Percentiles rank a stretch among this genome's conserved stretches.
Evolutionary conservation across 257 asterid species (phyloP).

Genomic region (Knoxia roxburghii): DNA sequence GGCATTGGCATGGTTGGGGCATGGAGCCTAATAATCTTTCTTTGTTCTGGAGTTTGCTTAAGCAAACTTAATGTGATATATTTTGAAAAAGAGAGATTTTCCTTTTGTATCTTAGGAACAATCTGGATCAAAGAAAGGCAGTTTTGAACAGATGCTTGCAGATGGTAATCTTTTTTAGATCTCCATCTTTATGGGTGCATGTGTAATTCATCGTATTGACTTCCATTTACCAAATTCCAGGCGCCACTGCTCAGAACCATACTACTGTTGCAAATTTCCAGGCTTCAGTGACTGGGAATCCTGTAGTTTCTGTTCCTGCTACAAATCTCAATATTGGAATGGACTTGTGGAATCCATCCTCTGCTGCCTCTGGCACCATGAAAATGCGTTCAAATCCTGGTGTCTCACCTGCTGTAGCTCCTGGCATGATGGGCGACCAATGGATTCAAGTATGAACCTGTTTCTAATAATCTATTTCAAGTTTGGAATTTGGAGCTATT

Average conservation of each 20-base stretch:
- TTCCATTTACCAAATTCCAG: conserved; percentile 26
- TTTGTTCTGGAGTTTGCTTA: background rate
- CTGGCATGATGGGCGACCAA: conserved; percentile 68
- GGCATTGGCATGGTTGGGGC: background rate
- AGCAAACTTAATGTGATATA: background rate
- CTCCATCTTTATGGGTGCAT: conserved; percentile 10
- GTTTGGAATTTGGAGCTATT: background rate
- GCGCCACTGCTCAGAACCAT: conserved; percentile 67
- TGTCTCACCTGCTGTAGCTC: conserved; percentile 40
- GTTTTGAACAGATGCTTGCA: conserved; percentile 92
- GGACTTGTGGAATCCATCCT: conserved; percentile 83
- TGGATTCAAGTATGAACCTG: conserved; percentile 60
- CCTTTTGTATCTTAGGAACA: conserved; percentile 42
- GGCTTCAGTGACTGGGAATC: conserved; percentile 61
- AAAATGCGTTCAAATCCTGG: conserved; percentile 54
- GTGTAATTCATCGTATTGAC: conserved; percentile 7
- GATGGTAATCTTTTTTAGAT: conserved; percentile 50
- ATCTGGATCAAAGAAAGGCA: conserved; percentile 72
- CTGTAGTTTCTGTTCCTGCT: conserved; percentile 56
- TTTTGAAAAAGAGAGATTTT: conserved; percentile 8
- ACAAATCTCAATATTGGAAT: conserved; percentile 83
- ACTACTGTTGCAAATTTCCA: conserved; percentile 38
- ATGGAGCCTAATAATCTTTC: background rate
- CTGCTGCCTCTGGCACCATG: conserved; percentile 68
- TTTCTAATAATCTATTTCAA: conserved; percentile 11